Conservation (phyloP, 495 filamentous ascomycete species). For the Amniculicola lignicola region DNA sequence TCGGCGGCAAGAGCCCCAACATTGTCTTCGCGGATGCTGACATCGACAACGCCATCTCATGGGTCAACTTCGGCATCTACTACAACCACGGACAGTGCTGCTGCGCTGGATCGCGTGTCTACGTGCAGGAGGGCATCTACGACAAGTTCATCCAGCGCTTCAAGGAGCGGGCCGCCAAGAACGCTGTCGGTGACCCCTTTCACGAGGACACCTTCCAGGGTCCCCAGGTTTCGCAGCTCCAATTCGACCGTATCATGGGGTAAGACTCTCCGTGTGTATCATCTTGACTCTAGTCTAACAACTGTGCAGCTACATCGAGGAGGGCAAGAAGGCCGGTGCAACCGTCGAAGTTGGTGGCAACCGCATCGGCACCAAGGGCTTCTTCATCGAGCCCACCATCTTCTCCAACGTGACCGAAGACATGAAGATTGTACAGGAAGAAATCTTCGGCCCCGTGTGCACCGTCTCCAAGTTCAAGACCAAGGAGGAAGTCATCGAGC, state of each 20-base stretch:
- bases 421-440: slow-evolving; percentile 99
- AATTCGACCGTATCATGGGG: slow-evolving; percentile 97
- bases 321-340: slow-evolving; percentile 83
- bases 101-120: slow-evolving; percentile 93
- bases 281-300: background rate
- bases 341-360: slow-evolving; percentile 81
- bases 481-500: slow-evolving; percentile 76
- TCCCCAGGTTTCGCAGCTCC: slow-evolving; percentile 89
- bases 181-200: slow-evolving; percentile 94
- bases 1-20: slow-evolving; percentile 97
- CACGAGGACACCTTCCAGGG: slow-evolving; percentile 87
- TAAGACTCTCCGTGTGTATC: slow-evolving; percentile 33
- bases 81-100: slow-evolving; percentile 99
- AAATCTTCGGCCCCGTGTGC: slow-evolving; percentile 96
- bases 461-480: slow-evolving; percentile 91
- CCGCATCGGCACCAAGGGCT: slow-evolving; percentile 85
- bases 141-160: slow-evolving; percentile 88
- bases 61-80: slow-evolving; percentile 99
- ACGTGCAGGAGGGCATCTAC: slow-evolving; percentile 94
- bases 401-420: slow-evolving; percentile 83
- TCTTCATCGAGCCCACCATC: slow-evolving; percentile 97
- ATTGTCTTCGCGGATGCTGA: slow-evolving; percentile 96
- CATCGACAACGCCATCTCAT: slow-evolving; percentile 92
- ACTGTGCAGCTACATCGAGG: slow-evolving; percentile 69
- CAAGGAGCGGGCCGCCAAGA: slow-evolving; percentile 77